Evolutionary conservation across 257 asterid genomes (phyloP).

Genomic region (Scutellaria minor): DNA sequence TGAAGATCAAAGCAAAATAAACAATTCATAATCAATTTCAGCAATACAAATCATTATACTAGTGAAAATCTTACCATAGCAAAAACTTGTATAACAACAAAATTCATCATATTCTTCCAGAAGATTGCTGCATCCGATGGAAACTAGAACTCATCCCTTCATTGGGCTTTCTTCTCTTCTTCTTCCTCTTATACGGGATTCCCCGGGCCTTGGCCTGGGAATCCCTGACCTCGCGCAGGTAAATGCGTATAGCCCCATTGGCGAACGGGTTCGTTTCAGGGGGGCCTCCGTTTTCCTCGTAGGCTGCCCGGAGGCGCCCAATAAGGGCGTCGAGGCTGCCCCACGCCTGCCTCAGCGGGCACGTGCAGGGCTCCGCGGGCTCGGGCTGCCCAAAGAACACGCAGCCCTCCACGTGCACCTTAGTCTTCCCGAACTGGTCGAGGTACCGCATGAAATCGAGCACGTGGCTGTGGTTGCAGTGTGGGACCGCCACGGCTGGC

Average conservation of each 20-base stretch:
- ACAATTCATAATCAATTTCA: too few relatives aligned
- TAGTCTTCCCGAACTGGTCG: conserved; percentile 91
- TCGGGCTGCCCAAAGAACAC: conserved; percentile 73
- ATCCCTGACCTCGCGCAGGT: conserved; percentile 71
- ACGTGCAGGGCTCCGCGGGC: conserved; percentile 73
- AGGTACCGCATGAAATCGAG: conserved; percentile 74
- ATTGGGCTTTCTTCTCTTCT: conserved; percentile 57
- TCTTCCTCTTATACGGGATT: conserved; percentile 80
- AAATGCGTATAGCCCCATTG: conserved; percentile 70
- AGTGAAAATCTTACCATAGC: too few relatives aligned
- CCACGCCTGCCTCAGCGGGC: conserved; percentile 88
- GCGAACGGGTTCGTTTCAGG: conserved; percentile 81
- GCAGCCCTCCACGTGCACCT: conserved; percentile 78
- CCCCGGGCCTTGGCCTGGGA: conserved; percentile 87
- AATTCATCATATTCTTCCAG: too few relatives aligned
- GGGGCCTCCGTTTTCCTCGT: conserved; percentile 79
- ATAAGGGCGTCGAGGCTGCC: conserved; percentile 88
- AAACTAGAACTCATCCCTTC: too few relatives aligned
- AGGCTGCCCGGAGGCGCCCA: conserved; percentile 85
- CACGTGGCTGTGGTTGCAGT: conserved; percentile 71
- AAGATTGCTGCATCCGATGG: too few relatives aligned
- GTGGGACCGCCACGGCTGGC: conserved; percentile 60
- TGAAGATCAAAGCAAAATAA: too few relatives aligned
- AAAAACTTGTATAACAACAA: too few relatives aligned
- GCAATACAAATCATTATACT: too few relatives aligned